A percentile compares a stretch with the other conserved stretches of the same genome.
phyloP scores from a whole-genome alignment of 2,329 filamentous ascomycete genomes.

The Pseudogymnoascus sp. region DNA sequence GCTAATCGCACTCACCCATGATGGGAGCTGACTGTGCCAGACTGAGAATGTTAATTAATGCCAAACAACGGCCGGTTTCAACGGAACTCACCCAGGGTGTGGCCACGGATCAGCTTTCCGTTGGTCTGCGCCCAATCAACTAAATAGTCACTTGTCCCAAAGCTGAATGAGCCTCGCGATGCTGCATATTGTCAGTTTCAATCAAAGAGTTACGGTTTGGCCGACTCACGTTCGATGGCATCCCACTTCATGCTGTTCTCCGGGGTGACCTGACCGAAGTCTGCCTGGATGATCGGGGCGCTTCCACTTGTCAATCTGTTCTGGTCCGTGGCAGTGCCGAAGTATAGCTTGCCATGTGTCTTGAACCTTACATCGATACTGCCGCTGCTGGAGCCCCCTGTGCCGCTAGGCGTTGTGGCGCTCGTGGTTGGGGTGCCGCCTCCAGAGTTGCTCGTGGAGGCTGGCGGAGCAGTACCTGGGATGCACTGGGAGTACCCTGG shows the following conservation, averaged over 20 bases:
- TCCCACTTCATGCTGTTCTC: conserved; percentile 71
- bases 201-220: neutral
- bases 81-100: conserved; percentile 42
- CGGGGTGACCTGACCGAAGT: conserved; percentile 59
- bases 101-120: conserved; percentile 54
- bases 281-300: conserved; percentile 39
- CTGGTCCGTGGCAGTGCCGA: conserved; percentile 11
- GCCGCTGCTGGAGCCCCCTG: conserved; percentile 9
- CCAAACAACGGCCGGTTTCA: neutral
- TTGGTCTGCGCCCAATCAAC: conserved; percentile 52
- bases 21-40: conserved; percentile 55
- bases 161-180: conserved; percentile 35
- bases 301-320: neutral
- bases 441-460: neutral
- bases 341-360: conserved; percentile 10
- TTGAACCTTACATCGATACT: conserved; percentile 1
- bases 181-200: conserved; percentile 11
- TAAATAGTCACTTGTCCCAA: conserved; percentile 48
- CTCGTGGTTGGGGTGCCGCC: conserved; percentile 8
- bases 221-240: conserved; percentile 37
- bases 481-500: conserved; percentile 22
- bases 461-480: conserved; percentile 9
- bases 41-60: conserved; percentile 22
- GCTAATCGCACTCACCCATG: conserved; percentile 51
- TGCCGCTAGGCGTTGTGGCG: conserved; percentile 8